These are phyloP conservation scores for Candida pini DNA, from an alignment of 805 yeast genomes.

Conservation along the genomic window DNA sequence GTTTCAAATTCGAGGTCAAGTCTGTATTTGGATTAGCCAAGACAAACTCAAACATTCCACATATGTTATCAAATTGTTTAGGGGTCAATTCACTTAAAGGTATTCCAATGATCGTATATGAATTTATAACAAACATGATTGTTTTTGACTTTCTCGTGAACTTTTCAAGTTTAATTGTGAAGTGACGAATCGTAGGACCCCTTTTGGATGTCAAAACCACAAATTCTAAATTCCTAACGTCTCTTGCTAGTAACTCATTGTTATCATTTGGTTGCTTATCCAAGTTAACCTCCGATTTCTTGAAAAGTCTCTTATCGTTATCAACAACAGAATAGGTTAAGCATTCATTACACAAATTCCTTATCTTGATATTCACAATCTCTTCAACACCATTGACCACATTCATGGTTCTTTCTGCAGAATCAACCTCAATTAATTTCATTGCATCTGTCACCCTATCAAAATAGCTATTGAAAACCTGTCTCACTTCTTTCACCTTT, in stretches of 20 bases:
- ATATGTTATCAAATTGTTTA: conserved; percentile 19
- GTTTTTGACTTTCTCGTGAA: conserved; percentile 11
- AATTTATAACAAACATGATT: conserved; percentile 16
- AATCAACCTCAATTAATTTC: conserved; percentile 39
- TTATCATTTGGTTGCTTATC: conserved; percentile 7
- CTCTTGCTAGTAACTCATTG: conserved; percentile 15
- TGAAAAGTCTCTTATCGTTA: conserved; percentile 20
- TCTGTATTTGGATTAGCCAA: conserved; percentile 7
- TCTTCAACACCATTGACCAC: conserved; percentile 32
- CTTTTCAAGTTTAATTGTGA: conserved; percentile 7
- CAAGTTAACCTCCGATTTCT: conserved; percentile 13
- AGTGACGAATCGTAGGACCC: conserved; percentile 14
- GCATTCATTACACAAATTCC: conserved; percentile 31
- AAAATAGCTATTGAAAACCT: conserved; percentile 30
- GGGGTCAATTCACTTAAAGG: conserved; percentile 28
- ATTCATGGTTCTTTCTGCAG: conserved; percentile 36
- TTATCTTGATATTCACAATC: conserved; percentile 22
- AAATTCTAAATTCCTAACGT: conserved; percentile 23
- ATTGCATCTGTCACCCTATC: conserved; percentile 17
- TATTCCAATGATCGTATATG: conserved; percentile 31
- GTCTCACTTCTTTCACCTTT: conserved; percentile 30
- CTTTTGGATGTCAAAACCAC: conserved; percentile 8
- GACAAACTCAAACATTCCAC: conserved; percentile 17
- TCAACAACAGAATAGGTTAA: conserved; percentile 35
- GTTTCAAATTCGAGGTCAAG: conserved; percentile 5